Percentiles rank a stretch among this genome's conserved stretches.
These are phyloP conservation scores for Elaeis guineensis DNA, from an alignment of 176 grass and related monocot genomes.

Conservation along the genomic window DNA sequence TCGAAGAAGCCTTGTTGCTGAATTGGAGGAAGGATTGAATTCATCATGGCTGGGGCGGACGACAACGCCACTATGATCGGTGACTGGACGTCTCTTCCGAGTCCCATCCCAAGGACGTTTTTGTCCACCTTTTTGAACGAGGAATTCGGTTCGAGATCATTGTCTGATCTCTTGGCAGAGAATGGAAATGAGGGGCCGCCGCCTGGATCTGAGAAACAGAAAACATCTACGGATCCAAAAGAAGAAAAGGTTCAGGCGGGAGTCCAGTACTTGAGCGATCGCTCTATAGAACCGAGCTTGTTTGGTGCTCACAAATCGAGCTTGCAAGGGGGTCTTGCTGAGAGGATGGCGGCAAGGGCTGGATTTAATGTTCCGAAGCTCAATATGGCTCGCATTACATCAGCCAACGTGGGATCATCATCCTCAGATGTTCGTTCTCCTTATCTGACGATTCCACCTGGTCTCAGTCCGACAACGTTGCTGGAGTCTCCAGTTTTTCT, in stretches of 20 bases:
- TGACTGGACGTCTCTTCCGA: slow-evolving; percentile 50
- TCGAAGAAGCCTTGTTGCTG: slow-evolving; percentile 6
- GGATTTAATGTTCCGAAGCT: slow-evolving; percentile 77
- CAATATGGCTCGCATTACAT: slow-evolving; percentile 42
- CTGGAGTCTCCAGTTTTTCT: slow-evolving; percentile 93
- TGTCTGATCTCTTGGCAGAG: slow-evolving; percentile 37
- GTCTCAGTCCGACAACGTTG: slow-evolving; percentile 76
- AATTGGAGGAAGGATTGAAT: not conserved
- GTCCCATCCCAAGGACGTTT: slow-evolving; percentile 57
- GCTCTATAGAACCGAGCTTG: slow-evolving; percentile 30
- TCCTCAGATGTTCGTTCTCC: slow-evolving; percentile 51
- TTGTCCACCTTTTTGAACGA: slow-evolving; percentile 73
- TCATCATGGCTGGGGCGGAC: slow-evolving; percentile 26
- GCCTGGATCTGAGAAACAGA: slow-evolving; percentile 25
- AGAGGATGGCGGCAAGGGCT: slow-evolving; percentile 68
- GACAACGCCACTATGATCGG: slow-evolving; percentile 46
- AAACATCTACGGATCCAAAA: slow-evolving; percentile 16
- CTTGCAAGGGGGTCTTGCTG: slow-evolving; percentile 45
- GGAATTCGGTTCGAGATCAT: slow-evolving; percentile 45
- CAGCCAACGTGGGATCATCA: slow-evolving; percentile 34
- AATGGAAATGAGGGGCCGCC: slow-evolving; percentile 21
- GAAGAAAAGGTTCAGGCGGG: slow-evolving; percentile 23
- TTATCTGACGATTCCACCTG: slow-evolving; percentile 78
- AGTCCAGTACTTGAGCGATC: slow-evolving; percentile 24
- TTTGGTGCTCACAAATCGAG: slow-evolving; percentile 40